These are phyloP conservation scores for Chrysanthemum seticuspe DNA, from an alignment of 129 eudicot genomes.

Conservation along the genomic window DNA sequence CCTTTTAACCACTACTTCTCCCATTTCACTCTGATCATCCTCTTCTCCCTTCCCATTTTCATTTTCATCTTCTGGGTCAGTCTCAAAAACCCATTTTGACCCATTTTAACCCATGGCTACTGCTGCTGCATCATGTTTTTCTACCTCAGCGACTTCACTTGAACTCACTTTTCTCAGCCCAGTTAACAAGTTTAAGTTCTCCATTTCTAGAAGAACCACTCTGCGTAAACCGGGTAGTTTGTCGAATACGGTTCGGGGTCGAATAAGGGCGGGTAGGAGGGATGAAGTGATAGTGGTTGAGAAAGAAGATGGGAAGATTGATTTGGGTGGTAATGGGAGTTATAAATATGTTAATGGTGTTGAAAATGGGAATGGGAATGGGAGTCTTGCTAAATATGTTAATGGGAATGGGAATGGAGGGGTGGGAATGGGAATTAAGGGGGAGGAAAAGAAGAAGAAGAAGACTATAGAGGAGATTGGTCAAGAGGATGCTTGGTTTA, in stretches of 20 bases:
- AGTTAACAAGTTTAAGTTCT: slow-evolving; percentile 30
- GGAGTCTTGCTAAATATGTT: slow-evolving; percentile 50
- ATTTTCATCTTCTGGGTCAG: too few relatives aligned
- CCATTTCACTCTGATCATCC: slow-evolving; percentile 3
- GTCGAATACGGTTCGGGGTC: slow-evolving; percentile 15
- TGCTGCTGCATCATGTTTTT: slow-evolving; percentile 35
- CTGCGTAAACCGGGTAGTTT: slow-evolving; percentile 16
- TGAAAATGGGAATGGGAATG: slow-evolving; percentile 47
- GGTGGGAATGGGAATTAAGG: slow-evolving; percentile 31
- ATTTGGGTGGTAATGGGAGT: slow-evolving; percentile 45
- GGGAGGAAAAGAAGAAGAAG: slow-evolving; percentile 46
- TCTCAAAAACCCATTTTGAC: too few relatives aligned
- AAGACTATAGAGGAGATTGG: slow-evolving; percentile 91
- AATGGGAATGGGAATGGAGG: slow-evolving; percentile 46
- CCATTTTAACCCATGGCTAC: background rate
- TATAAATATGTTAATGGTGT: slow-evolving; percentile 27
- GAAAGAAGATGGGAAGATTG: slow-evolving; percentile 44
- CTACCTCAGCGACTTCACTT: slow-evolving; percentile 31
- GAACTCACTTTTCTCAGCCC: slow-evolving; percentile 47
- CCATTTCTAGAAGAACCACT: slow-evolving; percentile 23
- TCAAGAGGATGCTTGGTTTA: slow-evolving; percentile 98
- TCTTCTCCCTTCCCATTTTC: background rate
- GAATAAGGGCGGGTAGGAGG: slow-evolving; percentile 45
- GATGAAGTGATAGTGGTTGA: slow-evolving; percentile 47
- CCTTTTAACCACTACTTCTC: slow-evolving; percentile 25